Evolutionary conservation across 495 filamentous ascomycete species (phyloP).

Genomic region (Talaromyces thailandensis): DNA sequence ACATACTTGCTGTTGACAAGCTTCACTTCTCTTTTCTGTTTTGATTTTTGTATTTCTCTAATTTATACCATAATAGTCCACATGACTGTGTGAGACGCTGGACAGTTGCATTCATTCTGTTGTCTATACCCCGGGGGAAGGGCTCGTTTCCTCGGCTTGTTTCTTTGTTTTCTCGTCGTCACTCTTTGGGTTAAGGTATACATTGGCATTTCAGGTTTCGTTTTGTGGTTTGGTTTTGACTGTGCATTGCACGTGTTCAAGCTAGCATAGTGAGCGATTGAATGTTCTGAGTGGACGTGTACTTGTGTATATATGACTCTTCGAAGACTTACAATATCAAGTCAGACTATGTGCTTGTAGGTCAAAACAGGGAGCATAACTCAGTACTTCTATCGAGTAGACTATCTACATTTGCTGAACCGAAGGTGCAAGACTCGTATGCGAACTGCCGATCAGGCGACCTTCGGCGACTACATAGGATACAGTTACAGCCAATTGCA

Average conservation of each 20-base stretch:
- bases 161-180: neutral
- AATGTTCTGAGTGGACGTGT: neutral
- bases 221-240: neutral
- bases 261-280: neutral
- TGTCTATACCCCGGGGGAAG: neutral
- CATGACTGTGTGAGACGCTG: constrained; percentile 1
- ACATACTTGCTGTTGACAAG: constrained; percentile 1
- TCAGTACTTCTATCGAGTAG: neutral
- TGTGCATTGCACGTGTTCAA: constrained; percentile 1
- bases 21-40: neutral
- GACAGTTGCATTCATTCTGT: neutral
- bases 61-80: constrained; percentile 3
- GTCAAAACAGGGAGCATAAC: neutral
- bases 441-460: neutral
- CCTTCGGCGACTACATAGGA: neutral
- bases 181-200: neutral
- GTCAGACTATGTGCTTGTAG: neutral
- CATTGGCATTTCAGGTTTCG: neutral
- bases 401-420: neutral
- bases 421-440: neutral
- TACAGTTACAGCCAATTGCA: neutral
- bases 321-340: neutral
- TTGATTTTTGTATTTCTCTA: neutral
- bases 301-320: neutral
- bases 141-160: neutral